Evolutionary conservation across 768 basidiomycete species (phyloP), one percentile per base, ranked within the genome.

Genomic region (Russula sp.): DNA sequence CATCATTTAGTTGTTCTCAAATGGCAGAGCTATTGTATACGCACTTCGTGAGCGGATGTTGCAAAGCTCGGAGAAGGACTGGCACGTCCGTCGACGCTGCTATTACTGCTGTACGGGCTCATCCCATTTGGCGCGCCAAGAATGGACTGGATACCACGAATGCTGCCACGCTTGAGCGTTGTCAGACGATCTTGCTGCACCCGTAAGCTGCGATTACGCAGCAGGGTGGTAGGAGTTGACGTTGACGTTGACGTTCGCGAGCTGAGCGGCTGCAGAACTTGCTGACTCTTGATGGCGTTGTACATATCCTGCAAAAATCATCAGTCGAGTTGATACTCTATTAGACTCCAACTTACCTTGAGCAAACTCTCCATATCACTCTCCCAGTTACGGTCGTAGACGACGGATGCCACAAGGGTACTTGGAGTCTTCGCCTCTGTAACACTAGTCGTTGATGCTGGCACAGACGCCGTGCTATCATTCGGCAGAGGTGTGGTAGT

Each of bases 1-100:
- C 61, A 35, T 56, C 57, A 55, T 63, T 55, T 2, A 63, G 48
- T 46, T 53, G 49, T 54, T 41, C 39, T 35, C 34, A 46, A 64
- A 20, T 8, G 10, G 10, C 5, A 57, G 45, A 6, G 6, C 53
- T 32, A 10, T 25, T 42, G 3, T 3, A 25, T 5, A 67, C 78
- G 59, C 67, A 88, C 88, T 68, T 97, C 95, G 70, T 91, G 82
- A 4, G 91, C 82, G 18, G 90, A 95, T 5, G 93, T 93, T 2
- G 92, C 87, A 70, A 88, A 93, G 72, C 93, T 97, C 2, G 95
- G 94, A 4, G 95, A 90, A 7, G 96, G 97, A 71, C 94, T 97
- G n/a, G 87, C 80, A 25, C 93, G 82, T 1, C 96, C 93, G 69
- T 95, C 91, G 60, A 88, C 81, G 66, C 84, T 88, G 71, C 85